Conservation (phyloP, 108 stramenopile species). For the Cyclostephanos tholiformis region DNA sequence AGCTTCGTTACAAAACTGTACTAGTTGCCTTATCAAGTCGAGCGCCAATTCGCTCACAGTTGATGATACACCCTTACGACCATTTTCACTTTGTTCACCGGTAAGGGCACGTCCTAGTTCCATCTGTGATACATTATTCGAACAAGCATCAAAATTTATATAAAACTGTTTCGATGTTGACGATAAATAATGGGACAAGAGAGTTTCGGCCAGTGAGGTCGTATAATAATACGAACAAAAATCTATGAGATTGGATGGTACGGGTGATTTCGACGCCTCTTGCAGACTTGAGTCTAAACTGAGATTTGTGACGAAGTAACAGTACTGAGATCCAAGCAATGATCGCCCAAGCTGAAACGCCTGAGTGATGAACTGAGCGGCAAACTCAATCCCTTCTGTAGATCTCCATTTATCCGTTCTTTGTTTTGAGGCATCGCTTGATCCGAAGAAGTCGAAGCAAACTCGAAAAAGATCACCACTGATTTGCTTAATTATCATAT, state of each 20-base stretch:
- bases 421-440: neutral
- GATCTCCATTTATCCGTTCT: constrained; percentile 1
- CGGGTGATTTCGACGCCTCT: constrained; percentile 1
- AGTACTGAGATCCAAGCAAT: constrained; percentile 31
- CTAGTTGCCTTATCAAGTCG: constrained; percentile 33
- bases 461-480: constrained; percentile 36
- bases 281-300: constrained; percentile 11
- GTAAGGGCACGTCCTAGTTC: neutral
- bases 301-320: constrained; percentile 18
- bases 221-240: constrained; percentile 47
- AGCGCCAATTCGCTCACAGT: constrained; percentile 27
- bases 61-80: neutral
- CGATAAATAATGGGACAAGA: constrained; percentile 36
- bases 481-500: constrained; percentile 48
- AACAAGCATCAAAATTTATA: constrained; percentile 19
- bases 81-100: neutral
- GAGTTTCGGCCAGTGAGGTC: constrained; percentile 27
- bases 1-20: constrained; percentile 52
- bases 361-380: constrained; percentile 20
- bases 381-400: constrained; percentile 25
- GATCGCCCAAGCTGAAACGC: constrained; percentile 37
- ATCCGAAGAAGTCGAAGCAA: constrained; percentile 19
- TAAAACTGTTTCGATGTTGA: constrained; percentile 20
- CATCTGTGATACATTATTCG: constrained; percentile 4
- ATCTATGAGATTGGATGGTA: constrained; percentile 14